Base-by-base conservation (phyloP, 2,329 filamentous ascomycete genomes). In the Aureobasidium sp. region DNA sequence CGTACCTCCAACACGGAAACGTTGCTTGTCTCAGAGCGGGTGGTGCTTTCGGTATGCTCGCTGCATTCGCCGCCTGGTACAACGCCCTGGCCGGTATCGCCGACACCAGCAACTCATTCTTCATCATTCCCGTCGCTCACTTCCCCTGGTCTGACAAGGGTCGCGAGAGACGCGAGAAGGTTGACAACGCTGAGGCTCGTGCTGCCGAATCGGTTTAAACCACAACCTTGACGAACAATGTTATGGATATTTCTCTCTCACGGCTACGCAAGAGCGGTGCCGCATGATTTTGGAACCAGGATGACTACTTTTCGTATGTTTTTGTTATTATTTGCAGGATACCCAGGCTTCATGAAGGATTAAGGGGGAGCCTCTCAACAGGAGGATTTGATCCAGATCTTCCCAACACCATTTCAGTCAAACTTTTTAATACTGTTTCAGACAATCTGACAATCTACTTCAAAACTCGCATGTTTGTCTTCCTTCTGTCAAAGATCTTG, bases 81-180 rank as follows among this genome's bases (percentile, higher is more conserved):
- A 80, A 81, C 62, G 78, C 78, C 3, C 71, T 81, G 10, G 79
- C 79, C 46, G 79, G 79, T 77, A 77, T 81, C 63, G 78, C 78
- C n/a, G 79, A 82, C 67, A 74, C 74, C 62, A 76, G 73, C 62
- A 81, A 82, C 73, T 79, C 90, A 79, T 96, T 96, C 85, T 94
- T 96, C 80, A 81, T 94, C 74, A 84, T 95, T 64, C 93, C 92
- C 55, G 91, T 96, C 64, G 86, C 88, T 68, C 91, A 96, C 80
- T 95, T 96, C 81, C 93, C 92, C 58, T 96, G 93, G 93, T 93
- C 89, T 38, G 87, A 88, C 68, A 88, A 87, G 76, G 88, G 84
- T 57, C 83, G 82, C 64, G 81, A 84, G 73, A 73, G 72, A 63
- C 82, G 85, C 63, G 71, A 62, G 33, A 74, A 74, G 68, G 71